A percentile compares a stretch with the other conserved stretches of the same genome.
These are phyloP conservation scores for Benincasa hispida DNA, from an alignment of 306 rosid species.

Conservation along the genomic window DNA sequence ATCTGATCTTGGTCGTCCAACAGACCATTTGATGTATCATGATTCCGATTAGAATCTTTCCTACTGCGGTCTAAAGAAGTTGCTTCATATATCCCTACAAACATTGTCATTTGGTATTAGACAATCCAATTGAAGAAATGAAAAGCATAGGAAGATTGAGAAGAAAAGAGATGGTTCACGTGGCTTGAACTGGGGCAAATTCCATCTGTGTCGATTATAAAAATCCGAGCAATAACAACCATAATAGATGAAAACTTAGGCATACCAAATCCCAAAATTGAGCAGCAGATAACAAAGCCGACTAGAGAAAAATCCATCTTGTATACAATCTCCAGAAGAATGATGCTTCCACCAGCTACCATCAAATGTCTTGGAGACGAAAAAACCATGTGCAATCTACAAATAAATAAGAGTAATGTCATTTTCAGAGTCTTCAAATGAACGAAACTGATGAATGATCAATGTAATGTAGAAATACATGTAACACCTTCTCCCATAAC, in stretches of 20 bases:
- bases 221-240: background rate
- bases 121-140: background rate
- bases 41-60: constrained; percentile 47
- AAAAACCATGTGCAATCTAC: constrained; percentile 94
- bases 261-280: constrained; percentile 89
- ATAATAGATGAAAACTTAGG: constrained; percentile 7
- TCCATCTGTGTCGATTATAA: background rate
- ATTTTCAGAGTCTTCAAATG: background rate
- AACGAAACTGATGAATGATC: background rate
- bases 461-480: background rate
- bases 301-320: constrained; percentile 76
- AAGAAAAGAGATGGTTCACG: background rate
- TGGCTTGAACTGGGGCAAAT: background rate
- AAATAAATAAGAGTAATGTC: constrained; percentile 6
- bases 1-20: constrained; percentile 46
- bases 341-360: constrained; percentile 86
- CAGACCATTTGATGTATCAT: constrained; percentile 41
- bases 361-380: constrained; percentile 91
- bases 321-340: constrained; percentile 67
- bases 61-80: constrained; percentile 67
- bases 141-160: background rate
- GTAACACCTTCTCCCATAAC: background rate
- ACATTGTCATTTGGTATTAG: background rate
- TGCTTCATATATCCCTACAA: constrained; percentile 78
- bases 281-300: constrained; percentile 73